phyloP scores from a whole-genome alignment of 2,329 filamentous ascomycete genomes.

The Juglanconis juglandina region DNA sequence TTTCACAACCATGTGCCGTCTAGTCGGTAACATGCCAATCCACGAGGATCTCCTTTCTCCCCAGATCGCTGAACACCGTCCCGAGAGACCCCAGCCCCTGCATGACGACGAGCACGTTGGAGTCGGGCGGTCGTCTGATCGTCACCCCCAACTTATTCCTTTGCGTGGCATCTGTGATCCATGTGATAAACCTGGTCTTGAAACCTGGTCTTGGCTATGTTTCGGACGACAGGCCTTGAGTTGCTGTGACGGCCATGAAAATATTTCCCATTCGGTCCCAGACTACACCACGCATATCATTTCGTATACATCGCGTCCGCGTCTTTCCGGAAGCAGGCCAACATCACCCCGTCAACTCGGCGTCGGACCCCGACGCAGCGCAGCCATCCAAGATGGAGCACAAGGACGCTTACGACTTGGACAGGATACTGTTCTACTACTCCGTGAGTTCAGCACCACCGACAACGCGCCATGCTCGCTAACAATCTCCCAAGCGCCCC shows the following conservation, averaged over 20 bases:
- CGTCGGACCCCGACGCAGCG: neutral
- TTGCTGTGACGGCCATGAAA: neutral
- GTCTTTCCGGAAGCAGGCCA: no score
- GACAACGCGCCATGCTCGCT: neutral
- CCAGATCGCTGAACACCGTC: no score
- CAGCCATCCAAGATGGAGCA: neutral
- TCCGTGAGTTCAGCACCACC: neutral
- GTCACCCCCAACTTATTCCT: neutral
- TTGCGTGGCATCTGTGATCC: neutral
- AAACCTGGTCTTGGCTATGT: neutral
- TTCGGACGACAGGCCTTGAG: neutral
- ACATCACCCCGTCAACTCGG: neutral
- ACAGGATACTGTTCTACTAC: constrained; percentile 14
- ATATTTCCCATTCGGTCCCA: neutral
- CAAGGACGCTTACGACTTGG: neutral
- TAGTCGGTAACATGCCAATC: no score
- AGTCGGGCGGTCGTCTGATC: neutral
- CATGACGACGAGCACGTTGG: neutral
- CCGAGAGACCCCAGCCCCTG: no score
- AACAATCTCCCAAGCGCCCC: constrained; percentile 4
- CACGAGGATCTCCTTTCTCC: no score
- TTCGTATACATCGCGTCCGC: no score
- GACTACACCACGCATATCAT: neutral
- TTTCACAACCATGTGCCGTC: no score
- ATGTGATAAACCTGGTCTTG: neutral